phyloP scores from a whole-genome alignment of 2,329 filamentous ascomycete genomes.

The Aspergillus terreus region DNA sequence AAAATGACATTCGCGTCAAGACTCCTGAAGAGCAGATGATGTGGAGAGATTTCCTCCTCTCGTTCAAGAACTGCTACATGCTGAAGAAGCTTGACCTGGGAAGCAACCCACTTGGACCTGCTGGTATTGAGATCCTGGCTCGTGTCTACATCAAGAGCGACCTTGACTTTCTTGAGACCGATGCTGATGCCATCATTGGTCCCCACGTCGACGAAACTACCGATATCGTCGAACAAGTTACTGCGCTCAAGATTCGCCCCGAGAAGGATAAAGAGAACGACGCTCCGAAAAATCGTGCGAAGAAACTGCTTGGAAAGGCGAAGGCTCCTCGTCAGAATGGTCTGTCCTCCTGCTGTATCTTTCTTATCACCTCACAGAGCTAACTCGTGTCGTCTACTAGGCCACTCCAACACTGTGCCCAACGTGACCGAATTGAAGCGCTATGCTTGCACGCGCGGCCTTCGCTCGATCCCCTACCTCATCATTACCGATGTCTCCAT shows the following conservation, averaged over 20 bases:
- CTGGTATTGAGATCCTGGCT: constrained; percentile 45
- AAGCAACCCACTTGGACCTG: constrained; percentile 39
- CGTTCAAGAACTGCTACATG: constrained; percentile 41
- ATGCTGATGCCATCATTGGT: constrained; percentile 19
- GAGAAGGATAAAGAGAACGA: constrained; percentile 17
- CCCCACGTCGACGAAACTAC: constrained; percentile 1
- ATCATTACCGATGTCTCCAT: constrained; percentile 24
- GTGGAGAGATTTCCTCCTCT: constrained; percentile 44
- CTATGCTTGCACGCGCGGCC: constrained; percentile 30
- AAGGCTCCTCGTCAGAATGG: constrained; percentile 13
- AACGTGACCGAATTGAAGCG: constrained; percentile 16
- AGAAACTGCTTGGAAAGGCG: constrained; percentile 16
- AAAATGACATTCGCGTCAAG: constrained; percentile 42
- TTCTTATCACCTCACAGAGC: neutral
- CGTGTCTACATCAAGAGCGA: constrained; percentile 40
- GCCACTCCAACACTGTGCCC: constrained; percentile 2
- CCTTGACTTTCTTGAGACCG: constrained; percentile 27
- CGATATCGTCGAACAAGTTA: constrained; percentile 6
- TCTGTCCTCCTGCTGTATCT: neutral
- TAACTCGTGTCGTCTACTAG: constrained; percentile 4
- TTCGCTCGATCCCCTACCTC: constrained; percentile 34
- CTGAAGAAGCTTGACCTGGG: constrained; percentile 46
- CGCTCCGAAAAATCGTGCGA: constrained; percentile 1
- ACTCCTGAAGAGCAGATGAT: constrained; percentile 32
- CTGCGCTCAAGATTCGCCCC: constrained; percentile 3